phyloP scores from a whole-genome alignment of 1,284 basidiomycete genomes.

The Lentinula novae-zelandiae region DNA sequence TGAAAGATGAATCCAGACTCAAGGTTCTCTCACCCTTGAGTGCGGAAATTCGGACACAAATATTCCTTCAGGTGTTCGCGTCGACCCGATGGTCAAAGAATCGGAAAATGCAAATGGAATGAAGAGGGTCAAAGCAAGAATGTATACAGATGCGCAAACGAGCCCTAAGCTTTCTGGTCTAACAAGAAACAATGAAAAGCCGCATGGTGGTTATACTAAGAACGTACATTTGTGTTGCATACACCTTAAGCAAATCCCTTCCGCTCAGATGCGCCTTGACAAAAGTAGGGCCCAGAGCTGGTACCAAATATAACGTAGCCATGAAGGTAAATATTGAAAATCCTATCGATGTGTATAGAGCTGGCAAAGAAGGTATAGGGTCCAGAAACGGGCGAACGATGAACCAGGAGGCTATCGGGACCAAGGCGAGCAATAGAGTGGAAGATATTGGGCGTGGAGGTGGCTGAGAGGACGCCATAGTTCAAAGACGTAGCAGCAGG shows the following conservation, averaged over 20 bases:
- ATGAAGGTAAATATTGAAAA: slow-evolving; percentile 80
- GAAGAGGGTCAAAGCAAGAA: slow-evolving; percentile 81
- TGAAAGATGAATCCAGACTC: slow-evolving; percentile 4
- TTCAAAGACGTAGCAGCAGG: background rate
- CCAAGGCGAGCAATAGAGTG: slow-evolving; percentile 48
- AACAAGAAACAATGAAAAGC: slow-evolving; percentile 10
- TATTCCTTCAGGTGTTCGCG: slow-evolving; percentile 53
- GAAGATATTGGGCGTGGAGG: slow-evolving; percentile 50
- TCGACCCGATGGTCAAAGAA: slow-evolving; percentile 38
- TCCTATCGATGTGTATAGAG: slow-evolving; percentile 71
- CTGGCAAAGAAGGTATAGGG: slow-evolving; percentile 63
- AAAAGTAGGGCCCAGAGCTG: slow-evolving; percentile 71
- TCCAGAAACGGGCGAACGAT: slow-evolving; percentile 64
- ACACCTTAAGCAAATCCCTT: slow-evolving; percentile 77
- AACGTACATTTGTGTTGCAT: slow-evolving; percentile 69
- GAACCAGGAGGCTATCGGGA: slow-evolving; percentile 70
- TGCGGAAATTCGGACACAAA: slow-evolving; percentile 78
- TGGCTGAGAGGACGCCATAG: slow-evolving; percentile 14
- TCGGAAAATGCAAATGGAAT: slow-evolving; percentile 88
- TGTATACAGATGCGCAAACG: slow-evolving; percentile 87
- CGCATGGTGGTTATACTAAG: background rate
- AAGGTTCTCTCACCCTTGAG: slow-evolving; percentile 60
- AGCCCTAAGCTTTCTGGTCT: slow-evolving; percentile 95
- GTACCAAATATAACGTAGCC: slow-evolving; percentile 69
- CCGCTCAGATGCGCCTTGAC: slow-evolving; percentile 77